Base-by-base conservation (phyloP, 805 yeast genomes). In the Zygotorulaspora sp. region DNA sequence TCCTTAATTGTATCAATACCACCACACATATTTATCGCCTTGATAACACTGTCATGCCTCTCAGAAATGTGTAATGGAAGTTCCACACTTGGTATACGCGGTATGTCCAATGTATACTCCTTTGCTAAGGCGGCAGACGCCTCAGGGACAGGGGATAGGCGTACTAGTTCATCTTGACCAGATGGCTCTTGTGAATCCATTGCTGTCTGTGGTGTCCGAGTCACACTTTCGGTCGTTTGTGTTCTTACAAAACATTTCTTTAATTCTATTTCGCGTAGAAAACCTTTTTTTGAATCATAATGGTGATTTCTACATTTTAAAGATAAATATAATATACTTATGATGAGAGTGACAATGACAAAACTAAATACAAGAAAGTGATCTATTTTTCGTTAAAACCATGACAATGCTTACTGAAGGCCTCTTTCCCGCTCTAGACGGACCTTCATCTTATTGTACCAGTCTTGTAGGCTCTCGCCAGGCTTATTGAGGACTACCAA, bases 61-160 rank as follows among this genome's bases (percentile, higher is more conserved):
- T 52, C 21, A 10, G 56, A 68, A 6, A 89, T 89, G 12, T 71
- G 68, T 20, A 87, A 62, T 0, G 97, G 97, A 42, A 83, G 70
- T 53, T 89, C 97, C 12, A 89, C 73, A 2, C 89, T 74, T 4
- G 83, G 70, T 16, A 78, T 77, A 49, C 79, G 78, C 6, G 95
- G 92, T 1, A 84, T 70, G 48, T 84, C 92, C 53, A 85, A 60
- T 8, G 83, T 72, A 53, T 72, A 73, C 47, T 72, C 75, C 32
- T 71, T 69, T 1, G 84, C 85, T 13, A 50, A 12, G 2, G 45
- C 40, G 2, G 43, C 44, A 17, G 38, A 39, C 6, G 34, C 32
- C 18, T 43, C 47, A 12, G 47, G 47, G 6, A 33, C 38, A n/a
- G 47, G 44, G 16, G 42, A 43, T 11, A 32, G 29, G 14, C 43